Base-by-base conservation (phyloP, 371 early-diverging fungal species). In the Sanchytrium tribonematis region DNA sequence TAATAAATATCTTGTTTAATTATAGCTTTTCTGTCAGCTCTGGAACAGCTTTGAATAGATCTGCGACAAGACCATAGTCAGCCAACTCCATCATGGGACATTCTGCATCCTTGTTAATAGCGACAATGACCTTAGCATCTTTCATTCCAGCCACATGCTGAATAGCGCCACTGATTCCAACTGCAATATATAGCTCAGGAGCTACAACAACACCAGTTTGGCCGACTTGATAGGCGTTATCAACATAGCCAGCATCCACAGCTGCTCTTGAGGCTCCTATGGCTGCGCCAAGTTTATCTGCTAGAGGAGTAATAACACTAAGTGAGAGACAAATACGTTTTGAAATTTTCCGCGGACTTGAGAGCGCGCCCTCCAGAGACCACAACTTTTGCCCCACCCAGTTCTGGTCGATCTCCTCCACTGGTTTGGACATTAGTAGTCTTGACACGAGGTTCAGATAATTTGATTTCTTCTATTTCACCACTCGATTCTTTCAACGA, bases 101-200 rank as follows among this genome's bases (percentile, higher is more conserved):
- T 72, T 97, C 97, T 30, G 92, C 84, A 75, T 97, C 97, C 83
- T 91, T 94, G 86, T 97, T 97, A 78, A 97, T 94, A 69, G 93
- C 90, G 31, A 93, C 95, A 79, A 97, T 97, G 67, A 86, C 86
- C 83, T 97, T 97, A 79, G 87, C 87, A 74, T 97, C 97, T 83
- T 97, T 97, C 97, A 96, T 96, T 75, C 97, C 97, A 66, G 94
- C 94, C 80, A 96, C 77, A 75, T 93, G 94, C 84, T 90, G 90
- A 74, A 97, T 97, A 69, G 95, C 97, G 69, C 97, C 97, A 27
- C 91, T 91, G 70, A 97, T 93, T 74, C 88, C 91, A 72, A 93
- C 88, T 72, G 91, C 97, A 74, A 96, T 77, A 81, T 96, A 96
- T 27, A 93, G 84, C 74, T 91, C 83, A 66, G 97, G 97, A 27